Evolutionary conservation across 169 alveolate genomes (phyloP), one percentile per base, ranked within the genome.

Genomic region (Eimeria praecox): DNA sequence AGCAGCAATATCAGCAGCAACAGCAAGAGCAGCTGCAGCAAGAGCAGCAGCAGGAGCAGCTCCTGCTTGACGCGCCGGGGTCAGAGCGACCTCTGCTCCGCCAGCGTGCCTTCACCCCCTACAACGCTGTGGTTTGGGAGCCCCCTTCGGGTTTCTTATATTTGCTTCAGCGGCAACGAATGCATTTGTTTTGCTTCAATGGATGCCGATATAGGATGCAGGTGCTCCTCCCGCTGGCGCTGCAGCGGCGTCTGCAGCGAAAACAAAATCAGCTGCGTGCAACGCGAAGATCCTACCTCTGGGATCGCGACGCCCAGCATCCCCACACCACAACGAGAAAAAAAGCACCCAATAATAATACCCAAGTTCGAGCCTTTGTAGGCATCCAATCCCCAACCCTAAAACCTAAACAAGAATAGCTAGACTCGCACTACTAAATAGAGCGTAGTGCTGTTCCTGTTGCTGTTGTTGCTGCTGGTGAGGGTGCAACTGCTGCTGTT

Each of bases 291-390:
- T 80, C 90, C 9, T 80, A 80, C 30, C 52, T 80, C 44, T 80
- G 90, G 90, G 44, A 80, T 1, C 71, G 69, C 71, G 71, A 80
- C 24, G 40, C 42, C 24, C 90, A 24, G 27, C 44, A 80, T 2
- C 90, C 12, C 44, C 90, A 44, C 2, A 40, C 6, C 40, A 44
- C 5, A 30, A 30, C 5, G 49, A 54, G 24, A 71, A 24, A 33
- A 44, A 24, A 40, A 20, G 42, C 69, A 12, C 33, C 59, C 71
- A 30, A 46, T 27, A 8, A 42, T 42, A 30, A 44, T 56, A 20
- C 66, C 8, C 27, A 80, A 80, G 42, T 80, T 27, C 64, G 90
- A 49, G 90, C 90, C 30, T 80, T 80, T 49, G 90, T 80, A 46
- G 33, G 90, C 20, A 20, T 10, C 59, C 24, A 35, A 30, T 1